Percentiles rank a stretch among this genome's conserved stretches.
phyloP scores from a whole-genome alignment of 352 stramenopile species.

The Globisporangium canariense region DNA sequence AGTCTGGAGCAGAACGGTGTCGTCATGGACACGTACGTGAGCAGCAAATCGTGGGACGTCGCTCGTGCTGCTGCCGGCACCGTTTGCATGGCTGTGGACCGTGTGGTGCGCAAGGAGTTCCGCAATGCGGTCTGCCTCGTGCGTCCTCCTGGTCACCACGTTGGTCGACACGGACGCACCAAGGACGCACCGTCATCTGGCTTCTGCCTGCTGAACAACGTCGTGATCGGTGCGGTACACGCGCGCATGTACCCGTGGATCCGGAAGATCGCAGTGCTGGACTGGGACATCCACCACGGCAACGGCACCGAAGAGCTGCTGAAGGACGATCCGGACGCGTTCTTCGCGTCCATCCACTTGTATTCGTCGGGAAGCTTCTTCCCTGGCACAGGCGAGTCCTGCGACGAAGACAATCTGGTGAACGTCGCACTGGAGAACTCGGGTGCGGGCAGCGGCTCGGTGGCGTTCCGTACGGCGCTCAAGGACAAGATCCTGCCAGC shows the following conservation, averaged over 20 bases:
- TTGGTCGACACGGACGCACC: conserved; percentile 71
- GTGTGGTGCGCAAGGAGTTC: conserved; percentile 74
- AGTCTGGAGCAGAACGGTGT: conserved; percentile 62
- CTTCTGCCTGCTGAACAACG: conserved; percentile 99
- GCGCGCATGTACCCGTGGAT: conserved; percentile 91
- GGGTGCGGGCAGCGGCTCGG: conserved; percentile 57
- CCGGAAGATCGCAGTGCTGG: conserved; percentile 93
- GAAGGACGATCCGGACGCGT: conserved; percentile 72
- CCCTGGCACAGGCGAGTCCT: conserved; percentile 67
- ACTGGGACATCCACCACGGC: conserved; percentile 99
- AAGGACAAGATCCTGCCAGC: conserved; percentile 65
- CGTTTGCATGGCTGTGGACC: conserved; percentile 78
- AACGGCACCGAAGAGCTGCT: conserved; percentile 97
- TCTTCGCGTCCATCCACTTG: conserved; percentile 83
- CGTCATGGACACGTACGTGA: conserved; percentile 84
- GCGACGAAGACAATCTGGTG: conserved; percentile 52
- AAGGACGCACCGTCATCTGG: conserved; percentile 79
- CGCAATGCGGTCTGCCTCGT: conserved; percentile 86
- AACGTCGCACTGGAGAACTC: conserved; percentile 81
- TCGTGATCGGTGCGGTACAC: conserved; percentile 97
- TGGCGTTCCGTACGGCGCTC: conserved; percentile 62
- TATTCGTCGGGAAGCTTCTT: conserved; percentile 78
- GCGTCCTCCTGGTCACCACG: conserved; percentile 92
- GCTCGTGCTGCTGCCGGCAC: conserved; percentile 74
- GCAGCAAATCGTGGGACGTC: conserved; percentile 82